phyloP scores from a whole-genome alignment of 1,139 yeast genomes.

The Debaryomyces udenii region DNA sequence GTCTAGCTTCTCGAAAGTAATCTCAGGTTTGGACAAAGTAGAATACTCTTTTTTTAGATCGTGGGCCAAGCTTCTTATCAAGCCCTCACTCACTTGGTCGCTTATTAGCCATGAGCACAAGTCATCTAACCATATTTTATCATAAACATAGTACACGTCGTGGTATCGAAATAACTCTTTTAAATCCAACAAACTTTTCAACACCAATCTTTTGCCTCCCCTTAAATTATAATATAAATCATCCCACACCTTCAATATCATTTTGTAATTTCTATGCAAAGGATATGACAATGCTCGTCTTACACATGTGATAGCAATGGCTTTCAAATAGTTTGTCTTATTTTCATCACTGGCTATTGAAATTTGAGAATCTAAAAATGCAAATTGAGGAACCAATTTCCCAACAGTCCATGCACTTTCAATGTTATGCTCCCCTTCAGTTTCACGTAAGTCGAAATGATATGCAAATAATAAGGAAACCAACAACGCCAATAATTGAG shows the following conservation, averaged over 20 bases:
- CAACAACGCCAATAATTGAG: constrained; percentile 58
- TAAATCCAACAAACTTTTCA: constrained; percentile 59
- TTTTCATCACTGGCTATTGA: constrained; percentile 36
- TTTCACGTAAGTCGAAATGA: constrained; percentile 73
- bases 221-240: constrained; percentile 70
- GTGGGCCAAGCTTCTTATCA: constrained; percentile 64
- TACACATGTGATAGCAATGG: constrained; percentile 60
- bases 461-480: constrained; percentile 71
- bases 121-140: constrained; percentile 79
- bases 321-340: constrained; percentile 39
- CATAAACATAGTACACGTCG: constrained; percentile 87
- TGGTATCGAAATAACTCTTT: constrained; percentile 80
- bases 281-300: constrained; percentile 82
- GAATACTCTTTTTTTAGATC: constrained; percentile 52
- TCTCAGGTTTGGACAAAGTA: constrained; percentile 27
- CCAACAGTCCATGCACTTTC: constrained; percentile 97
- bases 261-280: constrained; percentile 68
- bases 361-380: constrained; percentile 66
- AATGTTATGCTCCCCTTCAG: constrained; percentile 74
- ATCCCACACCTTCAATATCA: constrained; percentile 67
- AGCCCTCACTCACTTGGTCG: constrained; percentile 51
- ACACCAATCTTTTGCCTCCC: constrained; percentile 68
- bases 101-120: constrained; percentile 76
- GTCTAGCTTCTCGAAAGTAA: constrained; percentile 43
- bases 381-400: constrained; percentile 74